Evolutionary conservation across 73 alveolate species (phyloP), one percentile per base, ranked within the genome.

Genomic region (Diophrys sp.): DNA sequence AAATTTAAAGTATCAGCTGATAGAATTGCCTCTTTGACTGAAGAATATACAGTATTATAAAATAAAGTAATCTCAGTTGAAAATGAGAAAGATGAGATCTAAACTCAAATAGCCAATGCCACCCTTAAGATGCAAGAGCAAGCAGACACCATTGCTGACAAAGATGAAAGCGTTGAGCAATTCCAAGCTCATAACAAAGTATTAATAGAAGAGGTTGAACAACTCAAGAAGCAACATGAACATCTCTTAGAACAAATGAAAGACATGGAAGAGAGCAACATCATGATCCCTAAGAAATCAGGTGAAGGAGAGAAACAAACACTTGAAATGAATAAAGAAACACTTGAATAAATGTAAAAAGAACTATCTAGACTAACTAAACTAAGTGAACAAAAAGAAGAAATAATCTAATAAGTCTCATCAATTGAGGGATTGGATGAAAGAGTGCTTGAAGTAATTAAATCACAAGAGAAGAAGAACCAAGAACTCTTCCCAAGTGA

Each of bases 161-260:
- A 84, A 71, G 82, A 84, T 56, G 91, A 84, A 23, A 54, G 54
- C 31, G 54, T 84, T 55, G 91, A 84, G 23, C 53, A 79, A 79
- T 33, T 75, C 1, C 1, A 29, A 2, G 69, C 55, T 11, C 70
- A 84, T 54, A 66, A 31, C 23, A 68, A 75, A 30, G 79, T 84
- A 5, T 71, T 84, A 29, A 31, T 25, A 25, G 75, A 78, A 54
- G 91, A 84, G 83, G 75, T 77, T 26, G 30, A 70, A 0, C 62
- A 78, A 5, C 55, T 84, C 14, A 70, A 57, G 27, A 85, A 77
- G 32, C 28, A 66, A 0, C 74, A 77, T 70, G 87, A 84, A 28
- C 78, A 84, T 76, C 25, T 75, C 14, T 18, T 57, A 1, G 26
- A 54, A 31, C 70, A 84, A 44, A 54, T 84, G 25, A 29, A 74